These are phyloP conservation scores for Elsinoe perseae DNA, from an alignment of 2,329 filamentous ascomycete genomes.

Conservation along the genomic window DNA sequence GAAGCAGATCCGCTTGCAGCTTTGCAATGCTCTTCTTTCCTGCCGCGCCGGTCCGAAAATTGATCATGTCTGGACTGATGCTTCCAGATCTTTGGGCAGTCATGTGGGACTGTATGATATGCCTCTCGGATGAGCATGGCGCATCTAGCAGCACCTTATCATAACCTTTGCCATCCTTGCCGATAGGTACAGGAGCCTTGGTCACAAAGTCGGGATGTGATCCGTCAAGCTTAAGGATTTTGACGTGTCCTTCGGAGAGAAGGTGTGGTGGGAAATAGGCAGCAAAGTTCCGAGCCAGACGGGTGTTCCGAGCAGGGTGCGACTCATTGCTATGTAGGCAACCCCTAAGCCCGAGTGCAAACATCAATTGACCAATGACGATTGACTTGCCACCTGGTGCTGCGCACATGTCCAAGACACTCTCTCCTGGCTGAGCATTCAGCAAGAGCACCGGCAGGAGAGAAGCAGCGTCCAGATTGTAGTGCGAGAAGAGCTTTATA, in stretches of 20 bases:
- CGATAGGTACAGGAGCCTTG: slow-evolving; percentile 22
- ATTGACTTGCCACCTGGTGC: slow-evolving; percentile 34
- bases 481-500: slow-evolving; percentile 21
- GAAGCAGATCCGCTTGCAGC: slow-evolving; percentile 30
- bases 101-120: slow-evolving; percentile 33
- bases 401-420: slow-evolving; percentile 36
- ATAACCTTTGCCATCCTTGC: slow-evolving; percentile 29
- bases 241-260: slow-evolving; percentile 19
- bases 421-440: slow-evolving; percentile 30
- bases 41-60: slow-evolving; percentile 20
- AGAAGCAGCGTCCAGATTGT: slow-evolving; percentile 29
- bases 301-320: slow-evolving; percentile 28
- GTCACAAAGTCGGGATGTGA: slow-evolving; percentile 10
- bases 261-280: slow-evolving; percentile 23
- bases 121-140: slow-evolving; percentile 36
- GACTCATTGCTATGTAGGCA: slow-evolving; percentile 35
- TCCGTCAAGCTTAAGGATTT: slow-evolving; percentile 23
- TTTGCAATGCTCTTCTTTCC: slow-evolving; percentile 34
- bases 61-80: background rate
- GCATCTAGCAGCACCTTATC: slow-evolving; percentile 38
- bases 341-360: slow-evolving; percentile 22
- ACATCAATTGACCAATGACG: slow-evolving; percentile 29
- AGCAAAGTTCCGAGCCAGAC: slow-evolving; percentile 26
- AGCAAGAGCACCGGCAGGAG: slow-evolving; percentile 32
- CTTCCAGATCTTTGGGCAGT: slow-evolving; percentile 26